These are phyloP conservation scores for Epichloe coenophiala DNA, from an alignment of 2,329 filamentous ascomycete genomes.

Conservation along the genomic window DNA sequence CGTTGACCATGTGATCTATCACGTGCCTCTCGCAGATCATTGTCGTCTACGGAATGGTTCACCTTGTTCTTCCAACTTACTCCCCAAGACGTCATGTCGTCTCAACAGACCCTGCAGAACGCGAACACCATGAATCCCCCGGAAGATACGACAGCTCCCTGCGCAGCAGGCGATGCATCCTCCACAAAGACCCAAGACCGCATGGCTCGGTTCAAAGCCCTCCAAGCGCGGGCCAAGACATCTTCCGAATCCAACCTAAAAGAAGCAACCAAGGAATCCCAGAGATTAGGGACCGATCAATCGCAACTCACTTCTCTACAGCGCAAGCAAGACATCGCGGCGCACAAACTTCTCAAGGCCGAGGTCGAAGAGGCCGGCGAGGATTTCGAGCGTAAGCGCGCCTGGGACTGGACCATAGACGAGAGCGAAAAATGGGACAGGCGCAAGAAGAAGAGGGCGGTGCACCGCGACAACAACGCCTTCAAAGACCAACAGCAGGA, in stretches of 20 bases:
- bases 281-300: conserved; percentile 66
- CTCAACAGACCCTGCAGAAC: neutral
- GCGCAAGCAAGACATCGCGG: conserved; percentile 74
- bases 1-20: neutral
- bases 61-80: neutral
- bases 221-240: conserved; percentile 67
- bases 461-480: conserved; percentile 68
- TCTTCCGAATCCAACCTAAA: conserved; percentile 65
- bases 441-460: conserved; percentile 72
- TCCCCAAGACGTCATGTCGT: neutral
- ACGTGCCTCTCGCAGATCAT: neutral
- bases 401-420: conserved; percentile 97
- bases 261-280: conserved; percentile 71
- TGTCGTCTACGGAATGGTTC: neutral
- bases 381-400: conserved; percentile 94
- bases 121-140: conserved; percentile 1
- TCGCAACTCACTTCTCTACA: conserved; percentile 64
- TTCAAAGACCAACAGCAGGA: conserved; percentile 85
- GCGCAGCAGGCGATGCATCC: conserved; percentile 11
- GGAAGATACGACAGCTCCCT: neutral
- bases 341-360: conserved; percentile 85
- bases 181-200: conserved; percentile 46
- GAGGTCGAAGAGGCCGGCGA: conserved; percentile 74
- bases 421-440: conserved; percentile 92
- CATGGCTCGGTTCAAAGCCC: conserved; percentile 70